Percentiles rank a stretch among this genome's conserved stretches.
Evolutionary conservation across 1,139 yeast genomes (phyloP).

Genomic region (Tardiomyces digboiensis): DNA sequence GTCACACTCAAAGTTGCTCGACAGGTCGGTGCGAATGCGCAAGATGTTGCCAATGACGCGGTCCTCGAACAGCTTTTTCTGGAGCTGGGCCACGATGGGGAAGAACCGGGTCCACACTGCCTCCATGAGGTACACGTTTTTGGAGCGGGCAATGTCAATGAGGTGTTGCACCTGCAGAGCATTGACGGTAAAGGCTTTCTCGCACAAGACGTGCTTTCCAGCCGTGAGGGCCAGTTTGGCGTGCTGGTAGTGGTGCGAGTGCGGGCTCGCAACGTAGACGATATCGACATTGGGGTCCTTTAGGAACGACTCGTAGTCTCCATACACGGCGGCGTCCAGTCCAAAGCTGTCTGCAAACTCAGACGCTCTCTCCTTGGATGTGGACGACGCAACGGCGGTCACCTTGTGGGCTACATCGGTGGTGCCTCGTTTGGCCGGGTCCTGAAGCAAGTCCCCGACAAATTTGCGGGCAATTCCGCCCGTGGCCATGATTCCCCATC

Average conservation of each 20-base stretch:
- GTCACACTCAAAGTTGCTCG: conserved; percentile 28
- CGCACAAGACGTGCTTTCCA: conserved; percentile 52
- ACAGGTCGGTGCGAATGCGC: conserved; percentile 34
- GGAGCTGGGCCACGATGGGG: conserved; percentile 37
- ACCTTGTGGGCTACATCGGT: conserved; percentile 22
- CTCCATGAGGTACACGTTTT: conserved; percentile 47
- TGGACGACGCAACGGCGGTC: conserved; percentile 25
- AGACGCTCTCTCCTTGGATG: conserved; percentile 20
- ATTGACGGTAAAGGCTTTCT: conserved; percentile 52
- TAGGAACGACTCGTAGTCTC: conserved; percentile 31
- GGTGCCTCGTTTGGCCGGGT: conserved; percentile 20
- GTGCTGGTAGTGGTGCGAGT: conserved; percentile 42
- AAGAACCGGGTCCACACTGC: conserved; percentile 60
- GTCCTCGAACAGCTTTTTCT: conserved; percentile 35
- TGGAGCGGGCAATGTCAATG: conserved; percentile 36
- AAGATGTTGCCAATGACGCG: conserved; percentile 38
- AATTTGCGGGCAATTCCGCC: conserved; percentile 23
- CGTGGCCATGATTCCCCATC: conserved; percentile 21
- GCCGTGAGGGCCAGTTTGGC: conserved; percentile 40
- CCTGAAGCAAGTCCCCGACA: conserved; percentile 19
- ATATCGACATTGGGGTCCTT: conserved; percentile 38
- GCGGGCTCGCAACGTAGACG: conserved; percentile 54
- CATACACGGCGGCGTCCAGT: conserved; percentile 15
- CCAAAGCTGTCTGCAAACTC: conserved; percentile 8
- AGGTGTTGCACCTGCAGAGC: conserved; percentile 37